Conservation (phyloP, 2,329 filamentous ascomycete genomes). For the Dactylonectria macrodidyma region DNA sequence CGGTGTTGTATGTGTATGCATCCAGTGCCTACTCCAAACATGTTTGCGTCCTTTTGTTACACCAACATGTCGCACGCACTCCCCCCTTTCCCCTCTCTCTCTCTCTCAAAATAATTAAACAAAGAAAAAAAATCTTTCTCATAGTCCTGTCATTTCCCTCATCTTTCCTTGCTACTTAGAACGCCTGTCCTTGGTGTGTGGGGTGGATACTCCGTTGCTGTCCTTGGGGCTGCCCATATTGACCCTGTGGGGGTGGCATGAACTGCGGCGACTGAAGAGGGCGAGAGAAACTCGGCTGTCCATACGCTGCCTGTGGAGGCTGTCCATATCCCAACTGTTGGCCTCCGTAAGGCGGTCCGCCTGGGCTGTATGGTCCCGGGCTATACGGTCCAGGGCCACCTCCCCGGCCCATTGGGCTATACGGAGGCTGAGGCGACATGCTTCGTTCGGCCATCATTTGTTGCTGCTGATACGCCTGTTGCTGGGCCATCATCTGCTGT, state of each 20-base stretch:
- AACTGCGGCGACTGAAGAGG: slow-evolving; percentile 50
- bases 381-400: slow-evolving; percentile 40
- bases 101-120: too few species aligned
- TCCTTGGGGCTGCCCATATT: slow-evolving; percentile 44
- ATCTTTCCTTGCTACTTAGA: slow-evolving; percentile 39
- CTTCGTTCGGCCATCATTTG: slow-evolving; percentile 43
- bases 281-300: slow-evolving; percentile 51
- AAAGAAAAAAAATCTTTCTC: background rate
- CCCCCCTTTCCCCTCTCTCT: background rate
- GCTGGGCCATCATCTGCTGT: slow-evolving; percentile 45
- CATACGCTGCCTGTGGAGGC: slow-evolving; percentile 38
- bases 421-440: slow-evolving; percentile 43
- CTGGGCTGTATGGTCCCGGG: slow-evolving; percentile 40
- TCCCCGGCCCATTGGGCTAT: slow-evolving; percentile 45
- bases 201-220: slow-evolving; percentile 43
- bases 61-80: slow-evolving; percentile 24
- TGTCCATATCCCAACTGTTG: slow-evolving; percentile 40
- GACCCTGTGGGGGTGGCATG: slow-evolving; percentile 50
- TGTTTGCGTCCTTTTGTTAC: slow-evolving; percentile 24
- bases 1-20: slow-evolving; percentile 36
- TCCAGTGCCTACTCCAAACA: slow-evolving; percentile 34
- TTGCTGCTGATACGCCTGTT: slow-evolving; percentile 43
- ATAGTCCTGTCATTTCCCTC: background rate
- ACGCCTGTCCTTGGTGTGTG: slow-evolving; percentile 56
- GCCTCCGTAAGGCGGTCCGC: slow-evolving; percentile 40